These are phyloP conservation scores for Apodospora peruviana DNA, from an alignment of 495 filamentous ascomycete genomes.

Conservation along the genomic window DNA sequence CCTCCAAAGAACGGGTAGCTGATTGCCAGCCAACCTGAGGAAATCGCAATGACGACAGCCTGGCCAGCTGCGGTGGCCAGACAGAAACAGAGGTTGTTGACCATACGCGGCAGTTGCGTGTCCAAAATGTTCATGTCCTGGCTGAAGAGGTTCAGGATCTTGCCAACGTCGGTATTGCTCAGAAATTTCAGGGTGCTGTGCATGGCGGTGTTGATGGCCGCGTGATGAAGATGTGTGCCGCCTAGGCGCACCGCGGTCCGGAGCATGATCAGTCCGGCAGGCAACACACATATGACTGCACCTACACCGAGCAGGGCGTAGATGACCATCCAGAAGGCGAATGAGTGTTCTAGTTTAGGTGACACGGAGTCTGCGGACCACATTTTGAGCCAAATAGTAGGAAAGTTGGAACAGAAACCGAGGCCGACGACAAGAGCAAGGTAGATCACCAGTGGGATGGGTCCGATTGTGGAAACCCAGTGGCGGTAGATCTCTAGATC, in stretches of 20 bases:
- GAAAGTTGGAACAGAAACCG: conserved; percentile 32
- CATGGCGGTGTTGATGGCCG: not conserved
- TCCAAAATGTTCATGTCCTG: conserved; percentile 30
- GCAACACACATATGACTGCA: conserved; percentile 1
- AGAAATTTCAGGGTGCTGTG: conserved; percentile 11
- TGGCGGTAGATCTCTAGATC: conserved; percentile 27
- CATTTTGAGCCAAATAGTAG: conserved; percentile 34
- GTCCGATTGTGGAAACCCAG: conserved; percentile 35
- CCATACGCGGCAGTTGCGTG: conserved; percentile 8
- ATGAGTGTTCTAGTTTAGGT: conserved; percentile 19
- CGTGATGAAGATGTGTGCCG: not conserved
- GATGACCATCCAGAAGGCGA: conserved; percentile 47
- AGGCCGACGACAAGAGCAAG: conserved; percentile 19
- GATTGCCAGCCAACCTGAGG: conserved; percentile 19
- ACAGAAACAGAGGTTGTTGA: not conserved
- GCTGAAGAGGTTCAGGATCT: conserved; percentile 19
- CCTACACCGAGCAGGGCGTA: conserved; percentile 46
- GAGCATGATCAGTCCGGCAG: conserved; percentile 1
- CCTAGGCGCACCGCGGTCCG: not conserved
- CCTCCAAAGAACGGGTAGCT: conserved; percentile 26
- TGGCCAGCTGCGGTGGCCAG: conserved; percentile 13
- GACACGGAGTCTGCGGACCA: conserved; percentile 29
- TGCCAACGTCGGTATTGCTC: conserved; percentile 13
- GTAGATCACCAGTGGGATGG: conserved; percentile 1
- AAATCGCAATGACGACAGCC: conserved; percentile 22